Conservation (phyloP, 1,139 yeast genomes). For the Tardiomyces blankii region DNA sequence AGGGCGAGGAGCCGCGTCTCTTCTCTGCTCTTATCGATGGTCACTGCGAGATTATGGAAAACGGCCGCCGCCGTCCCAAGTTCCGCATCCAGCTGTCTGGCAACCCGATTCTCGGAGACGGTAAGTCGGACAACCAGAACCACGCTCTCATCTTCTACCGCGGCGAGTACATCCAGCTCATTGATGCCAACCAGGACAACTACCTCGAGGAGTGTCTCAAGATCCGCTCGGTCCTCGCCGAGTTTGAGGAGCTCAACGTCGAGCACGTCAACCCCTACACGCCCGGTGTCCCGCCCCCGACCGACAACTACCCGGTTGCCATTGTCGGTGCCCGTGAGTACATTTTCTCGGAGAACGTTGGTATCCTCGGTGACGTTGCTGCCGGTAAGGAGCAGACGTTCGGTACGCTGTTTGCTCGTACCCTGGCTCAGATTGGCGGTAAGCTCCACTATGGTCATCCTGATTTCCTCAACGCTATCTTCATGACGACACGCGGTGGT, state of each 20-base stretch:
- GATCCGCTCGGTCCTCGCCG: slow-evolving; percentile 94
- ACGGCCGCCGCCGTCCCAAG: slow-evolving; percentile 98
- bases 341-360: slow-evolving; percentile 97
- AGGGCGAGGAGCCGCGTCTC: slow-evolving; percentile 97
- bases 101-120: slow-evolving; percentile 98
- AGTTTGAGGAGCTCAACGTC: slow-evolving; percentile 87
- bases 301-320: slow-evolving; percentile 72
- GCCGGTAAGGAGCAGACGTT: slow-evolving; percentile 99
- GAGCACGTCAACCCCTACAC: slow-evolving; percentile 35
- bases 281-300: slow-evolving; percentile 34
- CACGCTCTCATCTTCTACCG: slow-evolving; percentile 95
- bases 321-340: slow-evolving; percentile 99
- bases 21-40: slow-evolving; percentile 96
- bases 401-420: slow-evolving; percentile 96
- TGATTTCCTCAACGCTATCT: slow-evolving; percentile 90
- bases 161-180: slow-evolving; percentile 96
- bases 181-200: slow-evolving; percentile 98
- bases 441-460: slow-evolving; percentile 99
- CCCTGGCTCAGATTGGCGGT: slow-evolving; percentile 97
- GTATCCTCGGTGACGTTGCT: slow-evolving; percentile 98
- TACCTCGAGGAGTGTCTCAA: slow-evolving; percentile 96
- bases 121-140: slow-evolving; percentile 98
- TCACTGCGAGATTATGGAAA: slow-evolving; percentile 94
- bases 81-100: slow-evolving; percentile 97
- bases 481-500: slow-evolving; percentile 98